Conservation (phyloP, 176 grass and related monocot genomes). For the Carex pumila region DNA sequence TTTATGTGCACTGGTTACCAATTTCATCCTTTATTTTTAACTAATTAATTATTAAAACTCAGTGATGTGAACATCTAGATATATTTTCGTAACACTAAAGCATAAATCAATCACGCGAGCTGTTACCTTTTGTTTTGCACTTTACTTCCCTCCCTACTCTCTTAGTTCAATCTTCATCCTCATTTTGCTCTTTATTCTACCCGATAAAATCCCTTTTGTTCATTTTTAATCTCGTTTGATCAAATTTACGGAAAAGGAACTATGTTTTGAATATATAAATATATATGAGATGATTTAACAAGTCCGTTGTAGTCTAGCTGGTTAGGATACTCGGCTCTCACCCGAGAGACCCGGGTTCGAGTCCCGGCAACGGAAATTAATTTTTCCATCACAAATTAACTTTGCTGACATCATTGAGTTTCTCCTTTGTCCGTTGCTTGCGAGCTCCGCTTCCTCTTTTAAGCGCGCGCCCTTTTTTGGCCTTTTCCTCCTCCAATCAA, state of each 20-base stretch:
- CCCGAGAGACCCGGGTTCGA: constrained; percentile 72
- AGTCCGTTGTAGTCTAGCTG: constrained; percentile 83
- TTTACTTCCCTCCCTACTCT: background rate
- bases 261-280: background rate
- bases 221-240: background rate
- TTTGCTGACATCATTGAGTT: background rate
- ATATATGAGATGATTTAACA: background rate
- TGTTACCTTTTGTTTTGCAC: background rate
- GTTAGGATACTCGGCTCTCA: constrained; percentile 98
- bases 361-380: constrained; percentile 59
- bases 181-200: background rate
- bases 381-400: background rate
- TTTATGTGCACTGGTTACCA: background rate
- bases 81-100: constrained; percentile 1
- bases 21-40: background rate
- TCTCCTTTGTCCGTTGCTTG: constrained; percentile 4
- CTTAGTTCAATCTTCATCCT: background rate
- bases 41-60: background rate
- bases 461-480: background rate
- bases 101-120: background rate
- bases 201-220: background rate
- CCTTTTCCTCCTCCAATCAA: constrained; percentile 11
- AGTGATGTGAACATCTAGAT: background rate
- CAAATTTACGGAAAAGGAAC: background rate
- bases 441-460: constrained; percentile 9